phyloP scores from a whole-genome alignment of 768 basidiomycete genomes.

The Phlebiopsis gigantea region DNA sequence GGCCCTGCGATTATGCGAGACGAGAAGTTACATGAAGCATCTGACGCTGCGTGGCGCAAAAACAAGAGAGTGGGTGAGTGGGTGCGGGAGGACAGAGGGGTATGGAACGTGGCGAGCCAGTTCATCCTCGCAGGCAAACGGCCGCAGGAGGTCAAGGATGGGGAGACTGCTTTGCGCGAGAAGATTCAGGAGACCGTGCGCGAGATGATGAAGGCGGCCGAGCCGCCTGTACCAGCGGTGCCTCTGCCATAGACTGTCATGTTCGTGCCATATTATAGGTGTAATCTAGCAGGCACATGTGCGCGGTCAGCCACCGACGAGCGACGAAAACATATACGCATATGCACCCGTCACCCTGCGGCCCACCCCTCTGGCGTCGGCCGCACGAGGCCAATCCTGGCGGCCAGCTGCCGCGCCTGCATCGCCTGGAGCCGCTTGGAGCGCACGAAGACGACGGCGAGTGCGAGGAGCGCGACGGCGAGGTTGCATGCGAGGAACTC shows the following conservation, averaged over 20 bases:
- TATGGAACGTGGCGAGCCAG: conserved; percentile 36
- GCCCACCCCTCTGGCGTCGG: conserved; percentile 28
- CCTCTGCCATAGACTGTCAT: background rate
- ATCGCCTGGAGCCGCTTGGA: conserved; percentile 62
- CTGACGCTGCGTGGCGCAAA: conserved; percentile 50
- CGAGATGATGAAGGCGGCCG: background rate
- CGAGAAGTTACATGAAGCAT: conserved; percentile 41
- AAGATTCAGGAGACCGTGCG: background rate
- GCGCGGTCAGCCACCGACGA: background rate
- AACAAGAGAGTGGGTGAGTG: conserved; percentile 48
- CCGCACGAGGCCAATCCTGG: conserved; percentile 71
- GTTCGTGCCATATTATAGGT: background rate
- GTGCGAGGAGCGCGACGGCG: conserved; percentile 59
- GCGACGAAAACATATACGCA: background rate
- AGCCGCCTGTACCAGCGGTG: background rate
- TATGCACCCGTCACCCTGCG: conserved; percentile 10
- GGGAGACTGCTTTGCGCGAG: background rate
- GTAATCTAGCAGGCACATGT: background rate
- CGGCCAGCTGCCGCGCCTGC: conserved; percentile 80
- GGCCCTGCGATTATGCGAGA: conserved; percentile 53
- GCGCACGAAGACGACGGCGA: conserved; percentile 63
- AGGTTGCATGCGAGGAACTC: conserved; percentile 88
- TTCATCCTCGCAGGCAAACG: background rate
- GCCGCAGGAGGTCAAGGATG: background rate
- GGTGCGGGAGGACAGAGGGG: conserved; percentile 41